Conservation (phyloP, 176 grass and related monocot genomes). For the Phragmites australis region DNA sequence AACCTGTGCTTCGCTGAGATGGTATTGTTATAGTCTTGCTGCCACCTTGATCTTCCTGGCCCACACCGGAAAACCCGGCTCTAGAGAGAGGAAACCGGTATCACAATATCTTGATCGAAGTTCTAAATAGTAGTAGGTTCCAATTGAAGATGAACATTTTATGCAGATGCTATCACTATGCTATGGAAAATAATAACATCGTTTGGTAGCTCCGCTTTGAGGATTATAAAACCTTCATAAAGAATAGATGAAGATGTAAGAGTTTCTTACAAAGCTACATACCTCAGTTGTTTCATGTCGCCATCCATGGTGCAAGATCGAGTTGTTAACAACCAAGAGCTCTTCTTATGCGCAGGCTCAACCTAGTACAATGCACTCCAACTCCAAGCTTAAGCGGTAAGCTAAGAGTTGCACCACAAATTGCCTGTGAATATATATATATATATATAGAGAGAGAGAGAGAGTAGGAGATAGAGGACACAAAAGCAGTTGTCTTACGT, state of each 20-base stretch:
- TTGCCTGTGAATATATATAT: conserved; percentile 1
- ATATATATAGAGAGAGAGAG: neutral
- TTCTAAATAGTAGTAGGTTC: neutral
- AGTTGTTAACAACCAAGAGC: neutral
- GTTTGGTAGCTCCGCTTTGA: neutral
- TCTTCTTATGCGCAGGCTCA: neutral
- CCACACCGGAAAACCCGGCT: conserved; percentile 36
- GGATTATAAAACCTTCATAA: neutral
- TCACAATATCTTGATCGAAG: neutral
- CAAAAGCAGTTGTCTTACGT: conserved; percentile 25
- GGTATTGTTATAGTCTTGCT: neutral
- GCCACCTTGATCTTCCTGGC: conserved; percentile 18
- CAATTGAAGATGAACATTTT: neutral
- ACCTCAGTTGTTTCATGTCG: conserved; percentile 27
- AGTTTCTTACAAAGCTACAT: neutral
- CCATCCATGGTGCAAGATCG: conserved; percentile 27
- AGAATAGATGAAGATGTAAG: neutral
- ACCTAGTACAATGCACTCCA: neutral
- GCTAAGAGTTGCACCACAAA: conserved; percentile 18
- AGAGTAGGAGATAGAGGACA: conserved; percentile 1
- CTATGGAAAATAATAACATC: neutral
- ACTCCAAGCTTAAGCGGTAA: conserved; percentile 30
- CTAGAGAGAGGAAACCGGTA: neutral
- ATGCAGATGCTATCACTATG: neutral
- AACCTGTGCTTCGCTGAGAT: conserved; percentile 24